Conservation (phyloP, 345 rosid genomes). For the Ceriops decandra region DNA sequence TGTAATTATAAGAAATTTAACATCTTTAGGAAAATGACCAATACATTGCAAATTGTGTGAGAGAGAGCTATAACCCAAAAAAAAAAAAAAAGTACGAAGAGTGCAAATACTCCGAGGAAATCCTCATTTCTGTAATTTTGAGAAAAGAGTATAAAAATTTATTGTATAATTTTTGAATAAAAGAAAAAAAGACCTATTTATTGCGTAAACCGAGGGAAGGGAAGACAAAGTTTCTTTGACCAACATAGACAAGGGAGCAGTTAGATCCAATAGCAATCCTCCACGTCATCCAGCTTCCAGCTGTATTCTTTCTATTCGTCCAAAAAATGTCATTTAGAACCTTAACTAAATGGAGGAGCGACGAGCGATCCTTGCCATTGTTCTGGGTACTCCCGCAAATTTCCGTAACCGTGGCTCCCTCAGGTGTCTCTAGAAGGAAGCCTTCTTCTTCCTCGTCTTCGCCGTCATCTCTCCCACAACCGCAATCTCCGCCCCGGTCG, state of each 20-base stretch:
- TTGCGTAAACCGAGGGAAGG: no score
- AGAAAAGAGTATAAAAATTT: no score
- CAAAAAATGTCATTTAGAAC: neutral
- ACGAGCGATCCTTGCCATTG: no score
- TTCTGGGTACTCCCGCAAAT: neutral
- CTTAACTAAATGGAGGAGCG: neutral
- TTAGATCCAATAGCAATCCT: neutral
- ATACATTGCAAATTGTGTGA: no score
- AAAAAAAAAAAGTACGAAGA: no score
- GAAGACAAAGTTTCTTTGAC: no score
- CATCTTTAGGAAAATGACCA: no score
- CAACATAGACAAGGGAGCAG: neutral
- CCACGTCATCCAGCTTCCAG: neutral
- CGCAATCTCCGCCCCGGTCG: conserved; percentile 10
- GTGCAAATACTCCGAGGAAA: no score
- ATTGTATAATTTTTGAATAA: neutral
- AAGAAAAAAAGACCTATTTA: neutral
- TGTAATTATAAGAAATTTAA: no score
- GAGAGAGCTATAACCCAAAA: no score
- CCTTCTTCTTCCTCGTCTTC: conserved; percentile 27
- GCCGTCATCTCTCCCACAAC: conserved; percentile 16
- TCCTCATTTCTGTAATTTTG: no score
- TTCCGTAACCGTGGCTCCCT: conserved; percentile 73
- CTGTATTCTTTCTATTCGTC: neutral
- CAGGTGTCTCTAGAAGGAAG: conserved; percentile 66